Percentiles rank a stretch among this genome's conserved stretches.
phyloP scores from a whole-genome alignment of 1,284 basidiomycete genomes.

The Pseudozyma sp. region DNA sequence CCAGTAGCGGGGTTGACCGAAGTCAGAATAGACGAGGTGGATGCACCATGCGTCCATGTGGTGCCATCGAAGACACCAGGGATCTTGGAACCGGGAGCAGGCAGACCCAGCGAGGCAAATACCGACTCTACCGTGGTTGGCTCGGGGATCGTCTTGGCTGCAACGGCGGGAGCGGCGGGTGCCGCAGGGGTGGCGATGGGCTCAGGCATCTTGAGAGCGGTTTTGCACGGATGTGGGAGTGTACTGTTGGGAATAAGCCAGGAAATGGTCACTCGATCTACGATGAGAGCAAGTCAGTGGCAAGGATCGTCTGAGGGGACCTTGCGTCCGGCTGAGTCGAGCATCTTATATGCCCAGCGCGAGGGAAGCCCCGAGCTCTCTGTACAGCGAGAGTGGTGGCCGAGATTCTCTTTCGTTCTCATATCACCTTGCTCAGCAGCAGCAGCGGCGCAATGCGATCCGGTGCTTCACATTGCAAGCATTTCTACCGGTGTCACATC shows the following conservation, averaged over 20 bases:
- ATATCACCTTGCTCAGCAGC: neutral
- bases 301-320: neutral
- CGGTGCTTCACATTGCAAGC: neutral
- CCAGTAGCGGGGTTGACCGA: slow-evolving; percentile 62
- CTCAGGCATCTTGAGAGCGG: slow-evolving; percentile 25
- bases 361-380: neutral
- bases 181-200: slow-evolving; percentile 15
- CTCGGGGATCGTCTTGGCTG: slow-evolving; percentile 1
- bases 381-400: too few relatives aligned
- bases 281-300: too few relatives aligned
- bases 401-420: too few relatives aligned
- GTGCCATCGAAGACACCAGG: slow-evolving; percentile 58
- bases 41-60: slow-evolving; percentile 39
- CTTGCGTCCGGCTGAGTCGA: neutral
- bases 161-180: neutral
- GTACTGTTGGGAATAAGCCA: neutral
- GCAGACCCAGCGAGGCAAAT: slow-evolving; percentile 34
- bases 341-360: neutral
- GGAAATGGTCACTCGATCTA: too few relatives aligned
- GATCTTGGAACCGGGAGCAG: slow-evolving; percentile 35
- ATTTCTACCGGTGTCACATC: neutral
- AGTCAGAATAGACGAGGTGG: slow-evolving; percentile 16
- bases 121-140: slow-evolving; percentile 23
- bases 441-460: neutral
- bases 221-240: neutral